A percentile compares a stretch with the other conserved stretches of the same genome.
Conservation (phyloP, 2,329 filamentous ascomycete species). For the Nannizziopsis barbatae region DNA sequence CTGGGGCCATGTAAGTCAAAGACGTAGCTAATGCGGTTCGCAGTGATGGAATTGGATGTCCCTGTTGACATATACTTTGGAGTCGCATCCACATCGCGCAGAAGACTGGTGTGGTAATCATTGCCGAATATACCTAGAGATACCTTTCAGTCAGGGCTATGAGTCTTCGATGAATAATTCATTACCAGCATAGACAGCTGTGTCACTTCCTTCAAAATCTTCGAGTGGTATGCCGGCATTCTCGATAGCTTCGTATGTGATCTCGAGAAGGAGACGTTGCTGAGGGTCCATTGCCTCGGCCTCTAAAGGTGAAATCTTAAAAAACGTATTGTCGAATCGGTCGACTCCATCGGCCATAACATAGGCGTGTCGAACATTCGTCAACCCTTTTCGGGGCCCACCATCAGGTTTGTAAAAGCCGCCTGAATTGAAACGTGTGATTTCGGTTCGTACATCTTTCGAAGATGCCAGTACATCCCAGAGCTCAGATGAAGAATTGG, state of each 20-base stretch:
- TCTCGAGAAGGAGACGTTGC: constrained; percentile 22
- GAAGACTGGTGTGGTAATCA: too few relatives aligned
- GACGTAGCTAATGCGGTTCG: constrained; percentile 33
- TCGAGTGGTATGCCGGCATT: constrained; percentile 18
- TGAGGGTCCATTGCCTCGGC: constrained; percentile 24
- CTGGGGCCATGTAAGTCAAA: constrained; percentile 32
- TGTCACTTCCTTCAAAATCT: neutral
- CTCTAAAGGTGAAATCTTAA: constrained; percentile 19
- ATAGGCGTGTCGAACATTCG: neutral
- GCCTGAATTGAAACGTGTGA: neutral
- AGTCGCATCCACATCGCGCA: constrained; percentile 20
- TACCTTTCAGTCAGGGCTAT: constrained; percentile 13
- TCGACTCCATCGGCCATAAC: constrained; percentile 14
- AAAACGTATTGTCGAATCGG: constrained; percentile 26
- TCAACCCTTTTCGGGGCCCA: neutral
- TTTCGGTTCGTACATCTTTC: neutral
- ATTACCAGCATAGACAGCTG: neutral
- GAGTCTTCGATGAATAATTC: neutral
- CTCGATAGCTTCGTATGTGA: constrained; percentile 21
- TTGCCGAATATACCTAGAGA: too few relatives aligned
- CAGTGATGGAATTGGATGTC: constrained; percentile 27
- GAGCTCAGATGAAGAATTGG: neutral
- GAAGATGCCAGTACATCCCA: neutral
- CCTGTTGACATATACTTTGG: constrained; percentile 25
- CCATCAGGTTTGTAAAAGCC: constrained; percentile 13